Conservation (phyloP, 108 stramenopile genomes). For the Nitzschia sp. region DNA sequence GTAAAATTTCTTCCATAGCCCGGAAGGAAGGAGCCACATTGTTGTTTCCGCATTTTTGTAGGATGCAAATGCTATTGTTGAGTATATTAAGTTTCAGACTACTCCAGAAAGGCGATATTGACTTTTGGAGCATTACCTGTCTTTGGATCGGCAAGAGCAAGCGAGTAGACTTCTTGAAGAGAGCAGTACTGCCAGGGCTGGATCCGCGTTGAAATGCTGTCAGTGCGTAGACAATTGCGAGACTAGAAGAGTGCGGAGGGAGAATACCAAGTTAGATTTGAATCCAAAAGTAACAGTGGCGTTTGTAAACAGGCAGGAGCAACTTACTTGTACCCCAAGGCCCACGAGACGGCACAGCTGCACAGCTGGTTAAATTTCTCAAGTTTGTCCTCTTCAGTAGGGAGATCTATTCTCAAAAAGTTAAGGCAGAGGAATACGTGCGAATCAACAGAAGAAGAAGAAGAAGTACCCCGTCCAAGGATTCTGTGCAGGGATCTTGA, state of each 20-base stretch:
- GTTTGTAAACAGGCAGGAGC: neutral
- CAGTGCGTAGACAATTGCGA: neutral
- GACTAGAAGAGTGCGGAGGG: neutral
- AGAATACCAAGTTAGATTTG: neutral
- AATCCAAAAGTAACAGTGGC: neutral
- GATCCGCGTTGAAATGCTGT: neutral
- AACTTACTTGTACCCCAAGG: conserved; percentile 16
- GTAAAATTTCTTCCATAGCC: conserved; percentile 2
- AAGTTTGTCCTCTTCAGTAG: neutral
- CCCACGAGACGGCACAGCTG: conserved; percentile 8
- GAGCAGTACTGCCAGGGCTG: neutral
- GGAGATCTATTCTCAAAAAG: conserved; percentile 2
- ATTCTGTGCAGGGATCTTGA: neutral
- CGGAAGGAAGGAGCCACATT: neutral
- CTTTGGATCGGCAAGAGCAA: neutral
- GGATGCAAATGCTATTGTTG: conserved; percentile 10
- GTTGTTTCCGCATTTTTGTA: neutral
- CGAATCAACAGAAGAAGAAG: neutral
- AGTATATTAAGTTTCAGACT: conserved; percentile 6
- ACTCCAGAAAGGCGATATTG: conserved; percentile 1
- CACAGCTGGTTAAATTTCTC: neutral
- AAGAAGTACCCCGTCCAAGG: neutral
- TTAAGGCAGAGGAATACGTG: neutral
- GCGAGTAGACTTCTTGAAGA: neutral
- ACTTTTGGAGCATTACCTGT: neutral